phyloP scores from a whole-genome alignment of 139 green algal species.

The Desmodesmus armatus region DNA sequence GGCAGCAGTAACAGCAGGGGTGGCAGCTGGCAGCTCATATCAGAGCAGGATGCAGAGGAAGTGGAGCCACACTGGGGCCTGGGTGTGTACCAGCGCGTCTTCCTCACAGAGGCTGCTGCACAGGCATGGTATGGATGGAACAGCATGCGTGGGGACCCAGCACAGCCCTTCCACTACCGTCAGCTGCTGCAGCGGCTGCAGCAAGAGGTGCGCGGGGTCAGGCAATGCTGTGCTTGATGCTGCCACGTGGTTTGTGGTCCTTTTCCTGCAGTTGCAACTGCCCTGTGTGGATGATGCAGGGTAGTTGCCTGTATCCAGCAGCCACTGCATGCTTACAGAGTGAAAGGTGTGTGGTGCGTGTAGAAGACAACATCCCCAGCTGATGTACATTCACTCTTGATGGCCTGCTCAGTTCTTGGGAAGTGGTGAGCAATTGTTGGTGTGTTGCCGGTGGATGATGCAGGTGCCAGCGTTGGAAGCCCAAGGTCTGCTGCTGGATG shows the following conservation, averaged over 20 bases:
- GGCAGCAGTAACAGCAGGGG: background rate
- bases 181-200: constrained; percentile 45
- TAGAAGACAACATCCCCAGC: background rate
- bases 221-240: background rate
- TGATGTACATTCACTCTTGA: background rate
- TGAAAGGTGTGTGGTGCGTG: too few species aligned
- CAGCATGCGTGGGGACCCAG: constrained; percentile 52
- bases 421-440: background rate
- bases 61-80: constrained; percentile 31
- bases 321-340: too few species aligned
- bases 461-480: constrained; percentile 25
- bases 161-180: constrained; percentile 57
- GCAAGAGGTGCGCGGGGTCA: constrained; percentile 15
- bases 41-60: constrained; percentile 17
- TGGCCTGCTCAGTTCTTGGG: background rate
- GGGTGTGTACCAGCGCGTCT: constrained; percentile 58
- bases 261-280: too few species aligned
- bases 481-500: constrained; percentile 48
- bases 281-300: background rate
- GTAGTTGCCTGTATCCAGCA: too few species aligned
- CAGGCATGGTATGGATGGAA: constrained; percentile 59
- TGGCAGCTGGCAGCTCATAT: background rate
- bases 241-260: too few species aligned
- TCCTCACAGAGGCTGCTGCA: constrained; percentile 54
- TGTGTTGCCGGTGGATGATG: background rate